These are phyloP conservation scores for Setomelanomma holmii DNA, from an alignment of 2,329 filamentous ascomycete genomes.

Conservation along the genomic window DNA sequence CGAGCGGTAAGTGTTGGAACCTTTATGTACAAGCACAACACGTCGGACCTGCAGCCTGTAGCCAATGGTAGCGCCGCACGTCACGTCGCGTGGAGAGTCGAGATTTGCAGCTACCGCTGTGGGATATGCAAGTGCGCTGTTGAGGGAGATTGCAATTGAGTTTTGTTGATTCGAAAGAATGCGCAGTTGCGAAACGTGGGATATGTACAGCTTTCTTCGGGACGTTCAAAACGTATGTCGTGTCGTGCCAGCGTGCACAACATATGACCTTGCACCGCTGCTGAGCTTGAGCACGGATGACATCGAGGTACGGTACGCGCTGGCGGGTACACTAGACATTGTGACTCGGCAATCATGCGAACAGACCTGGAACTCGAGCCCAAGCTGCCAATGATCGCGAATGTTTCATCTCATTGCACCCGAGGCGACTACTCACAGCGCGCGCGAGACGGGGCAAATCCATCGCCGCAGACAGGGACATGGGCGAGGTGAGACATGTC, in stretches of 20 bases:
- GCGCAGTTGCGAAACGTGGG: slow-evolving; percentile 1
- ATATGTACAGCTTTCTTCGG: neutral
- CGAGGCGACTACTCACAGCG: slow-evolving; percentile 27
- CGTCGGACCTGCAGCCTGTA: slow-evolving; percentile 7
- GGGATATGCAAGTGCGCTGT: slow-evolving; percentile 12
- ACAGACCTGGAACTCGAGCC: too few species aligned
- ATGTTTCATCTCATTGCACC: slow-evolving; percentile 27
- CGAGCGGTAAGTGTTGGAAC: slow-evolving; percentile 12
- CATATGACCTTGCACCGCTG: slow-evolving; percentile 3
- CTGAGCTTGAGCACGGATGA: slow-evolving; percentile 14
- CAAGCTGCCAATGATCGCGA: slow-evolving; percentile 20
- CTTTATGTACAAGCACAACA: slow-evolving; percentile 18
- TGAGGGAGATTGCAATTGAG: slow-evolving; percentile 1
- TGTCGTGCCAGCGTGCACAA: slow-evolving; percentile 23
- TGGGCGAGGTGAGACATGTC: slow-evolving; percentile 5
- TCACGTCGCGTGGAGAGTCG: slow-evolving; percentile 15
- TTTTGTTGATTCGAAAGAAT: neutral
- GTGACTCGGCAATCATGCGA: slow-evolving; percentile 28
- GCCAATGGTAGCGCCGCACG: slow-evolving; percentile 26
- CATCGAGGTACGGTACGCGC: neutral
- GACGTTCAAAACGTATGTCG: neutral
- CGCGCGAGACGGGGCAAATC: neutral
- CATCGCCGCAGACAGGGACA: neutral
- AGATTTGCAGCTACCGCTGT: too few species aligned
- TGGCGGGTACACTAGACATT: slow-evolving; percentile 2